phyloP scores from a whole-genome alignment of 768 basidiomycete genomes.

The Suillus discolor region DNA sequence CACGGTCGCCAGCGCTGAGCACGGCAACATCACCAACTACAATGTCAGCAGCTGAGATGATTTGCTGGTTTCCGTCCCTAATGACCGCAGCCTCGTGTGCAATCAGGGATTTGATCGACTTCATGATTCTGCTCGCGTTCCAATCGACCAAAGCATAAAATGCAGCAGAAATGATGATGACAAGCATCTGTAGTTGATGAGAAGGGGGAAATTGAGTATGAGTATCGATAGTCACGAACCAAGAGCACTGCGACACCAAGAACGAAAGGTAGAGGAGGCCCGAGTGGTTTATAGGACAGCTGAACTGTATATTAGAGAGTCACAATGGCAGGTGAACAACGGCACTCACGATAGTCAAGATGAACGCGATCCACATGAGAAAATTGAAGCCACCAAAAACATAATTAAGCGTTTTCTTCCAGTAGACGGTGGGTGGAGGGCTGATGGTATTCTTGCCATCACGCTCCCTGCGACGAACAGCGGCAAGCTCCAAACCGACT shows the following conservation, averaged over 20 bases:
- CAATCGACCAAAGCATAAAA: conserved; percentile 15
- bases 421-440: conserved; percentile 46
- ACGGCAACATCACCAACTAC: conserved; percentile 70
- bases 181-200: conserved; percentile 63
- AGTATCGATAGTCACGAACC: not conserved
- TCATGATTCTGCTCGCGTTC: conserved; percentile 43
- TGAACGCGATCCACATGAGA: conserved; percentile 1
- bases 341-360: conserved; percentile 38
- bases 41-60: conserved; percentile 58
- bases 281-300: conserved; percentile 43
- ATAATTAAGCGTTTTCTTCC: conserved; percentile 50
- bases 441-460: conserved; percentile 55
- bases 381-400: conserved; percentile 42
- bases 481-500: conserved; percentile 50
- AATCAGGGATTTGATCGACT: conserved; percentile 44
- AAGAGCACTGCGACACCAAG: conserved; percentile 43
- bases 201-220: conserved; percentile 29
- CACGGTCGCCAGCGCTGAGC: conserved; percentile 64
- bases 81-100: conserved; percentile 46
- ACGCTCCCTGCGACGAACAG: conserved; percentile 46
- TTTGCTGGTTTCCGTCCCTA: conserved; percentile 45
- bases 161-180: conserved; percentile 51
- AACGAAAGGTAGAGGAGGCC: conserved; percentile 54
- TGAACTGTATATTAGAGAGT: not conserved
- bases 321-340: conserved; percentile 55